These are phyloP conservation scores for Rhizomucor pusillus DNA, from an alignment of 371 early-diverging fungal genomes.

Conservation along the genomic window DNA sequence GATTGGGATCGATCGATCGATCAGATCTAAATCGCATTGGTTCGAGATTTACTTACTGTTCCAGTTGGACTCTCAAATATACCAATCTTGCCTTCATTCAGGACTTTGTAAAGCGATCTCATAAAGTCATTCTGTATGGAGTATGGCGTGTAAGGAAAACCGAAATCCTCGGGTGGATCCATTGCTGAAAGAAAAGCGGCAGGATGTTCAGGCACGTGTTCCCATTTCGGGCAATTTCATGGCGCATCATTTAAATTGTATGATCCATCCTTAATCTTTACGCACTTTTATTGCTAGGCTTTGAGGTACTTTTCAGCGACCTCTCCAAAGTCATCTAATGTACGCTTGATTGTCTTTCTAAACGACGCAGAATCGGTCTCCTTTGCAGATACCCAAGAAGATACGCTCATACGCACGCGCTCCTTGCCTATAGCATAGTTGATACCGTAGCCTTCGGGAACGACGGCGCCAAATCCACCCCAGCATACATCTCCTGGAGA, in stretches of 20 bases:
- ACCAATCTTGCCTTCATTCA: conserved; percentile 70
- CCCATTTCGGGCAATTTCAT: too few relatives aligned
- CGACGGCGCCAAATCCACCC: conserved; percentile 78
- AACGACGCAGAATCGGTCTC: conserved; percentile 53
- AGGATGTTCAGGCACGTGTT: too few relatives aligned
- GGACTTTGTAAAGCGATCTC: conserved; percentile 63
- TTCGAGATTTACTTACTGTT: conserved; percentile 66
- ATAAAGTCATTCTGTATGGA: conserved; percentile 81
- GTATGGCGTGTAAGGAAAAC: conserved; percentile 76
- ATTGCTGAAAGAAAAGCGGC: too few relatives aligned
- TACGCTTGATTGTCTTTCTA: conserved; percentile 51
- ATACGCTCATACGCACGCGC: conserved; percentile 77
- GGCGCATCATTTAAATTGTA: too few relatives aligned
- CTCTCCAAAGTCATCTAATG: conserved; percentile 61
- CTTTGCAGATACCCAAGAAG: conserved; percentile 50
- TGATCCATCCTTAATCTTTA: too few relatives aligned
- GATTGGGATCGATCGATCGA: background rate
- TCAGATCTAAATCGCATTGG: background rate
- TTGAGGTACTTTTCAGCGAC: conserved; percentile 35
- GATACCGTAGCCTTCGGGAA: conserved; percentile 85
- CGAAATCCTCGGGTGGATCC: conserved; percentile 24
- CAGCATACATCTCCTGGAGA: conserved; percentile 76
- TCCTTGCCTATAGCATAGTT: conserved; percentile 88
- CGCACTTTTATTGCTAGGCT: conserved; percentile 6
- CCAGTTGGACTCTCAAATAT: conserved; percentile 93